Conservation (phyloP, 495 filamentous ascomycete genomes). For the Lepraria neglecta region DNA sequence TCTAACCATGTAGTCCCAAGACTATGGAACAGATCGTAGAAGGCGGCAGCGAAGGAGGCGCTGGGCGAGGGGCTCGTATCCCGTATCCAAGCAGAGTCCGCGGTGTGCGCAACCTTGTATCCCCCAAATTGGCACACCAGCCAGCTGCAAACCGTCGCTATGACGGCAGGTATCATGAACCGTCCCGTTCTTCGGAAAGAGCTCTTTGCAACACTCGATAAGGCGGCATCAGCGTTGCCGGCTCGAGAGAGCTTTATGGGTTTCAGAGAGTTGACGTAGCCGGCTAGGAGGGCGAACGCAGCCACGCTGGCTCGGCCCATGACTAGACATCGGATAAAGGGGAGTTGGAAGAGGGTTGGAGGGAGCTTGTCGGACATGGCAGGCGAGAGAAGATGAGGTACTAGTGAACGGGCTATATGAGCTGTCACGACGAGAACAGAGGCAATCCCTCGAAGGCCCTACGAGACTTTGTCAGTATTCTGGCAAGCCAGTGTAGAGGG, state of each 20-base stretch:
- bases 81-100: constrained; percentile 55
- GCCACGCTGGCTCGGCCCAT: constrained; percentile 61
- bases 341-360: constrained; percentile 52
- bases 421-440: constrained; percentile 59
- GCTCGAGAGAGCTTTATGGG: constrained; percentile 54
- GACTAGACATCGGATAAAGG: constrained; percentile 54
- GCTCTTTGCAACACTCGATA: constrained; percentile 52
- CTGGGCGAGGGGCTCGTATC: constrained; percentile 46
- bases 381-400: constrained; percentile 52
- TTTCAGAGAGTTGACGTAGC: constrained; percentile 62
- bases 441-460: constrained; percentile 60
- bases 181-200: constrained; percentile 59
- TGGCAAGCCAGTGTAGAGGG: not conserved
- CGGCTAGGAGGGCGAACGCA: constrained; percentile 61
- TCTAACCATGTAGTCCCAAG: constrained; percentile 53
- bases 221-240: constrained; percentile 48
- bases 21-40: constrained; percentile 43
- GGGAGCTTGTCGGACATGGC: constrained; percentile 40
- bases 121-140: constrained; percentile 51
- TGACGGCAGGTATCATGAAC: constrained; percentile 53
- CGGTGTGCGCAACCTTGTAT: constrained; percentile 50
- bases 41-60: constrained; percentile 34
- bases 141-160: constrained; percentile 56
- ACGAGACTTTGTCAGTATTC: constrained; percentile 3
- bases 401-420: constrained; percentile 56